Base-by-base conservation (phyloP, 1,284 basidiomycete genomes). In the Rhodofomes roseus region DNA sequence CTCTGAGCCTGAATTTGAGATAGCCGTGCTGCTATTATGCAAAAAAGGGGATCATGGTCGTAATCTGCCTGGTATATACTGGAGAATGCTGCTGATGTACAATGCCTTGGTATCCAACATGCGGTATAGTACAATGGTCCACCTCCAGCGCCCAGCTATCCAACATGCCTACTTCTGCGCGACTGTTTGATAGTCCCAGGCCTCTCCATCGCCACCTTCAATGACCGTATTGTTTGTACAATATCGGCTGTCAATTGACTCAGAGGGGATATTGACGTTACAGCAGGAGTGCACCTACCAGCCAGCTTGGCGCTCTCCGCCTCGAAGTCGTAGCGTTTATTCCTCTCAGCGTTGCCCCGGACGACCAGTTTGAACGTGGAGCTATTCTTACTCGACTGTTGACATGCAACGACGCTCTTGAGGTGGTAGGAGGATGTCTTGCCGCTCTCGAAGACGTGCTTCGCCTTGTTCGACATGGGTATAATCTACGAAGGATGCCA, bases 281-380 rank as follows among this genome's bases (percentile, higher is more conserved):
- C 2, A 37, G 37, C 27, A 25, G 6, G 12, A 23, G 23, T 34
- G 20, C 7, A 29, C 80, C 88, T 68, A 91, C 92, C 84, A 27
- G 95, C 95, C 60, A 88, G 74, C 69, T 87, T 87, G 0, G 89
- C 80, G 66, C 81, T 94, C 73, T 97, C 96, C 0, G 95, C 96
- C 75, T 99, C 97, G 71, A 98, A 98, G 69, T 99, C 96, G 71
- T 98, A 99, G 36, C 96, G 82, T 79, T 99, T 99, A 63, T 86
- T 89, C 36, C 86, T 83, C 11, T 84, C 81, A 52, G 90, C 87
- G 27, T 70, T 69, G 44, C 87, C 77, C 68, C 81, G 81, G 4
- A 93, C 87, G 43, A 91, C 80, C 25, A 94, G 77, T 78, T 97
- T 97, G 83, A 99, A 96, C 25, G 85, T 85, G 2, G 88, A 83